Percentiles rank a stretch among this genome's conserved stretches.
phyloP scores from a whole-genome alignment of 129 eudicot species.

The Daucus carota region DNA sequence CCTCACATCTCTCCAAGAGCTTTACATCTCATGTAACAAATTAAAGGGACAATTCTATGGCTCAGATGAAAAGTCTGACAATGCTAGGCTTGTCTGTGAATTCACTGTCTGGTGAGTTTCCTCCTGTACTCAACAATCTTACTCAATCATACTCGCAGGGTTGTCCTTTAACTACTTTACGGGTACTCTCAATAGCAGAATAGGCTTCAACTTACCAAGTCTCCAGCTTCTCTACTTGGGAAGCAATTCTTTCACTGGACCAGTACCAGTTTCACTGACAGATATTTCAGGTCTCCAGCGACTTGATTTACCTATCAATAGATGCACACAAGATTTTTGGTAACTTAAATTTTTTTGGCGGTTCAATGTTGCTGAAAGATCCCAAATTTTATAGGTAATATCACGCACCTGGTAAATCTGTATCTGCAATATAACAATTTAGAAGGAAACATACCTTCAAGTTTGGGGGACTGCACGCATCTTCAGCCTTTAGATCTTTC shows the following conservation, averaged over 20 bases:
- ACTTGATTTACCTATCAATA: slow-evolving; percentile 10
- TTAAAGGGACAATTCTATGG: background rate
- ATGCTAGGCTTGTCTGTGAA: background rate
- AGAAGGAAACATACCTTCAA: slow-evolving; percentile 17
- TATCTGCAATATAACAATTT: slow-evolving; percentile 6
- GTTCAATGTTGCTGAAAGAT: background rate
- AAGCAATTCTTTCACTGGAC: slow-evolving; percentile 12
- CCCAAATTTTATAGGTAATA: slow-evolving; percentile 15
- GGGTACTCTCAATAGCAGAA: slow-evolving; percentile 14
- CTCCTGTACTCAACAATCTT: slow-evolving; percentile 11
- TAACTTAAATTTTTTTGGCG: background rate
- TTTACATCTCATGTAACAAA: background rate
- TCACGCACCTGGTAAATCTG: slow-evolving; percentile 9
- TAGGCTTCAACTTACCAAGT: slow-evolving; percentile 19
- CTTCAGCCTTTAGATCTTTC: background rate
- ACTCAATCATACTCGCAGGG: background rate
- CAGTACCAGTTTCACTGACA: slow-evolving; percentile 15
- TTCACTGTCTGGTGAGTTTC: slow-evolving; percentile 18
- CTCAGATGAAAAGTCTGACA: background rate
- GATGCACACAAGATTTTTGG: slow-evolving; percentile 11
- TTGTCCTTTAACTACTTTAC: background rate
- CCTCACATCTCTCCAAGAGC: background rate
- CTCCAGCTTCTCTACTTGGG: slow-evolving; percentile 11
- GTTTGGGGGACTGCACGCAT: slow-evolving; percentile 1
- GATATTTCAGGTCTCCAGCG: slow-evolving; percentile 10